phyloP scores from a whole-genome alignment of 1,284 basidiomycete genomes.

The Amylostereum areolatum region DNA sequence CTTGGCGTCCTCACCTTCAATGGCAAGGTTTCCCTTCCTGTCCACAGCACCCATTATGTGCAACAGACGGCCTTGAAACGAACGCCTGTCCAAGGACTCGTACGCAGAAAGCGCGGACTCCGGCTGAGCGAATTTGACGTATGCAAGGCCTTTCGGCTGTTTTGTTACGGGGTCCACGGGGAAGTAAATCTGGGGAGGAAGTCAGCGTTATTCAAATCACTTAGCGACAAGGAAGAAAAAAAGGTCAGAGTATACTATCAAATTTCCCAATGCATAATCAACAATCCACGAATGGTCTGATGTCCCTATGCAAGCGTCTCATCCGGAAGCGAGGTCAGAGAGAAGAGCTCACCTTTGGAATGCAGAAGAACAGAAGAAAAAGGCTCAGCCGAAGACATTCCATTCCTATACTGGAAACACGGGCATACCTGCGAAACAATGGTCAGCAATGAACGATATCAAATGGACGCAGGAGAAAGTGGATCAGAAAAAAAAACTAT shows the following conservation, averaged over 20 bases:
- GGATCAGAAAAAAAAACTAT: too few relatives aligned
- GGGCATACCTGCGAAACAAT: too few relatives aligned
- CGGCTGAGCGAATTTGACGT: constrained; percentile 70
- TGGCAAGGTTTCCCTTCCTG: constrained; percentile 42
- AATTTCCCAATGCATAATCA: constrained; percentile 15
- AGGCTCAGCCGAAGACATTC: constrained; percentile 4
- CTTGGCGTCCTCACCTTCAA: constrained; percentile 33
- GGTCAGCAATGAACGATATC: too few relatives aligned
- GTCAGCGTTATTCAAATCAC: constrained; percentile 3
- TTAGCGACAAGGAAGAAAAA: constrained; percentile 19
- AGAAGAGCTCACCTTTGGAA: neutral
- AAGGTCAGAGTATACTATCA: constrained; percentile 41
- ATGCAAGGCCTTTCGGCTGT: constrained; percentile 79
- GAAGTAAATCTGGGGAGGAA: constrained; percentile 65
- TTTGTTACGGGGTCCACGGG: constrained; percentile 67
- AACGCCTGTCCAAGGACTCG: constrained; percentile 73
- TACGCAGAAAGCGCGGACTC: constrained; percentile 73
- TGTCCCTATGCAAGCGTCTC: constrained; percentile 41
- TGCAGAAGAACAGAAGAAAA: neutral
- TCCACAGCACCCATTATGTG: constrained; percentile 86
- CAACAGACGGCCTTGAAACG: constrained; percentile 89
- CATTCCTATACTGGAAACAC: too few relatives aligned
- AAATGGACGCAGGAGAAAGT: too few relatives aligned
- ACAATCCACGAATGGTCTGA: constrained; percentile 47
- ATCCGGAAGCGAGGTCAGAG: constrained; percentile 19